These are phyloP conservation scores for Tylopilus subfusipes DNA, from an alignment of 768 basidiomycete genomes.

Conservation along the genomic window DNA sequence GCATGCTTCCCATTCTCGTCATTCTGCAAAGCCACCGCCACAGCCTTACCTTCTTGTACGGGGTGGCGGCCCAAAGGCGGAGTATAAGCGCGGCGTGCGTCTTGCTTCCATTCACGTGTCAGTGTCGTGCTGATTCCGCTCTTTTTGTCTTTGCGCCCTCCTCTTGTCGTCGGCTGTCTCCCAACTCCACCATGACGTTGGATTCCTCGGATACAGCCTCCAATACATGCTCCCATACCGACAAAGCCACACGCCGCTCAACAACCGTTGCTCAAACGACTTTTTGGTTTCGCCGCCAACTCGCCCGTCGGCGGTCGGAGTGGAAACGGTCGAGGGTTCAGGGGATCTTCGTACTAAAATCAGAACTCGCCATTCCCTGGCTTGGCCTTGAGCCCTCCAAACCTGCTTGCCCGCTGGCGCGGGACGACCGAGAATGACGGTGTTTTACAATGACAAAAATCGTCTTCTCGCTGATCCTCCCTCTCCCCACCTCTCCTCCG, in stretches of 20 bases:
- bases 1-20: conserved; percentile 19
- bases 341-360: conserved; percentile 26
- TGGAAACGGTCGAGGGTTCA: conserved; percentile 22
- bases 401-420: neutral
- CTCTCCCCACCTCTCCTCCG: conserved; percentile 8
- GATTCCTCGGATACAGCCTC: conserved; percentile 12
- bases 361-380: neutral
- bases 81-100: conserved; percentile 33
- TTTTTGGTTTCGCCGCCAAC: conserved; percentile 26
- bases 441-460: neutral
- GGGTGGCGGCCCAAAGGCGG: conserved; percentile 28
- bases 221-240: conserved; percentile 30
- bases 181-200: conserved; percentile 5
- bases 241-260: conserved; percentile 24
- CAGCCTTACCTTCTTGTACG: conserved; percentile 27
- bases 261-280: conserved; percentile 30
- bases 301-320: conserved; percentile 26
- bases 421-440: conserved; percentile 6
- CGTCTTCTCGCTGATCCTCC: conserved; percentile 10
- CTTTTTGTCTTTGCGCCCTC: neutral
- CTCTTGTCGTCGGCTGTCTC: neutral
- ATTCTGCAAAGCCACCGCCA: conserved; percentile 22
- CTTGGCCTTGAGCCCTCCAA: neutral
- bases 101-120: conserved; percentile 9
- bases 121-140: conserved; percentile 13